phyloP scores from a whole-genome alignment of 208 protist genomes.

The Borovskyia barvae region DNA sequence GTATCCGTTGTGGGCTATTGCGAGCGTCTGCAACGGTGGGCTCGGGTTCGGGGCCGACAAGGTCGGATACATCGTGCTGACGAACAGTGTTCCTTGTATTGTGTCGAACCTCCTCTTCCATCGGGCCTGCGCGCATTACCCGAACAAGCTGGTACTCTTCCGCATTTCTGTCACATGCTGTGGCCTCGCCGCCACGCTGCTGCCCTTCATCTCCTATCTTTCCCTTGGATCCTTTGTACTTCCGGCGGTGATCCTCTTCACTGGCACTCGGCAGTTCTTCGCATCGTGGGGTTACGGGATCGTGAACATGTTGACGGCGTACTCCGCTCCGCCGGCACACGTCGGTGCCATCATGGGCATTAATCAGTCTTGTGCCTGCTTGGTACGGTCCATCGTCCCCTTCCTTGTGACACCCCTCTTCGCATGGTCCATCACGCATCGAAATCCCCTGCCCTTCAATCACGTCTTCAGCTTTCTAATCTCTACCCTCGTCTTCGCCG shows the following conservation, averaged over 20 bases:
- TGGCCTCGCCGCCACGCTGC: background rate
- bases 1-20: conserved; percentile 59
- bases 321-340: conserved; percentile 41
- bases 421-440: conserved; percentile 46
- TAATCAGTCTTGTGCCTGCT: conserved; percentile 45
- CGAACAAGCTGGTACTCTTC: conserved; percentile 46
- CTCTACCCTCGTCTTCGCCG: conserved; percentile 11
- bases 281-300: conserved; percentile 55
- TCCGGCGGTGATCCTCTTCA: conserved; percentile 30
- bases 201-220: conserved; percentile 29
- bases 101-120: conserved; percentile 48
- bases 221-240: conserved; percentile 5
- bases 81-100: conserved; percentile 43
- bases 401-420: conserved; percentile 54
- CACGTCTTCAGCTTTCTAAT: conserved; percentile 47
- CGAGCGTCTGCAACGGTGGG: conserved; percentile 33
- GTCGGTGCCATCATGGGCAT: conserved; percentile 63
- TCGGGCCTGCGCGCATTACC: conserved; percentile 22
- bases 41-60: conserved; percentile 30
- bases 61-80: conserved; percentile 44
- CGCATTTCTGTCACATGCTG: conserved; percentile 23
- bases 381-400: conserved; percentile 37
- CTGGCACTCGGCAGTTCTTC: conserved; percentile 34
- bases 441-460: conserved; percentile 50
- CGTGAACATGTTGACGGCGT: conserved; percentile 50